These are phyloP conservation scores for Fraxinus albicans DNA, from an alignment of 305 asterid genomes.

Conservation along the genomic window DNA sequence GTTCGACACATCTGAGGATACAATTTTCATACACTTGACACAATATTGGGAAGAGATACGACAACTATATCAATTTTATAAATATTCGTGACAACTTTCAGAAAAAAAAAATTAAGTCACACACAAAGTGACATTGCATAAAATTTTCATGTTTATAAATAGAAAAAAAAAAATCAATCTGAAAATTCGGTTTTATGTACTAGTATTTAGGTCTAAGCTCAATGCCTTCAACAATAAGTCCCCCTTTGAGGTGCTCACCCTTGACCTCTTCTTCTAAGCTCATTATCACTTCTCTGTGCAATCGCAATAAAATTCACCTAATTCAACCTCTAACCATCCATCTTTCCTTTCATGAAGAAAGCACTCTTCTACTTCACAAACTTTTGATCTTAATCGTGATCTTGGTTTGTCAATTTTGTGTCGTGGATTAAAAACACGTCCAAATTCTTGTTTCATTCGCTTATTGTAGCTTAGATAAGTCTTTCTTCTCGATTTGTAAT, in stretches of 20 bases:
- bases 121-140: too few relatives aligned
- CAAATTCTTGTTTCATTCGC: not conserved
- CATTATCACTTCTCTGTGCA: conserved; percentile 52
- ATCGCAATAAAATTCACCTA: conserved; percentile 59
- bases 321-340: conserved; percentile 67
- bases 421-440: not conserved
- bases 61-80: too few relatives aligned
- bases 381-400: not conserved
- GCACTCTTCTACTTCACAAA: conserved; percentile 15
- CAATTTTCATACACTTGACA: too few relatives aligned
- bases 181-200: not conserved
- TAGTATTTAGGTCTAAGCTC: conserved; percentile 60
- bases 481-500: conserved; percentile 22
- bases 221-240: conserved; percentile 66
- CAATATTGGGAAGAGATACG: too few relatives aligned
- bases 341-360: conserved; percentile 42
- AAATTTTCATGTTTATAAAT: too few relatives aligned
- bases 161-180: not conserved
- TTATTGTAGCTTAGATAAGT: conserved; percentile 19
- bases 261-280: conserved; percentile 46
- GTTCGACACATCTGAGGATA: too few relatives aligned
- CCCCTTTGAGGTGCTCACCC: conserved; percentile 71
- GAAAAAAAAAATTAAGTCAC: too few relatives aligned
- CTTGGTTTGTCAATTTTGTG: not conserved
- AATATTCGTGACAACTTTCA: too few relatives aligned